Percentiles rank a stretch among this genome's conserved stretches.
Evolutionary conservation across 768 basidiomycete genomes (phyloP).

Genomic region (Termitomyces sp.): DNA sequence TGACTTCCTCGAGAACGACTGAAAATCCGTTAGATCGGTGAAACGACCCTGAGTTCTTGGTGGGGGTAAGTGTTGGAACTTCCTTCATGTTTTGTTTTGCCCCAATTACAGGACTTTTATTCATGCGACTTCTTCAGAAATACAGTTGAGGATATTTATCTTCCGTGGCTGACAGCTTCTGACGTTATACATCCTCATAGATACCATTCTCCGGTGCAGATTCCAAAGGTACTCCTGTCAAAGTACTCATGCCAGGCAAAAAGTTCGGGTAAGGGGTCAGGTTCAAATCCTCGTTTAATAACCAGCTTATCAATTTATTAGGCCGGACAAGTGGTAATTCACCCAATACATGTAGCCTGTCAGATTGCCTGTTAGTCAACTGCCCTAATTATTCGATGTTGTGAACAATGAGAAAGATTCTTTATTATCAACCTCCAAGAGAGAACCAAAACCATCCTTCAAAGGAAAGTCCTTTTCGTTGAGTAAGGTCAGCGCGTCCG

Average conservation of each 20-base stretch:
- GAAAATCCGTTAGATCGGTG: conserved; percentile 21
- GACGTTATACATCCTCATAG: neutral
- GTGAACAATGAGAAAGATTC: neutral
- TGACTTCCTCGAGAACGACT: neutral
- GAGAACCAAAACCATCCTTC: conserved; percentile 40
- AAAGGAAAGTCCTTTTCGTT: conserved; percentile 38
- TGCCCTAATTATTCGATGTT: neutral
- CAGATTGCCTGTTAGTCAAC: neutral
- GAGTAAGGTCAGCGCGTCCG: too few relatives aligned
- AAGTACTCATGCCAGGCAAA: conserved; percentile 20
- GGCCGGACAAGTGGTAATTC: conserved; percentile 8
- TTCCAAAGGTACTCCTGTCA: conserved; percentile 20
- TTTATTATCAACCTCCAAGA: neutral
- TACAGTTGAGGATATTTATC: conserved; percentile 12
- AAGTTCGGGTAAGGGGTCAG: conserved; percentile 24
- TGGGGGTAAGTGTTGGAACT: conserved; percentile 26
- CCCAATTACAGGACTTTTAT: neutral
- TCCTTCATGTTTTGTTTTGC: neutral
- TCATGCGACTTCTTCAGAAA: conserved; percentile 8
- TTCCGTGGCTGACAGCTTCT: neutral
- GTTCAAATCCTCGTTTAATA: neutral
- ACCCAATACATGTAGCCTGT: neutral
- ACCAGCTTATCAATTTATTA: neutral
- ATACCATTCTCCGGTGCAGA: conserved; percentile 23
- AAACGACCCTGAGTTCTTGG: conserved; percentile 23